These are phyloP conservation scores for Hypocreales sp. DNA, from an alignment of 2,329 filamentous ascomycete genomes.

Conservation along the genomic window DNA sequence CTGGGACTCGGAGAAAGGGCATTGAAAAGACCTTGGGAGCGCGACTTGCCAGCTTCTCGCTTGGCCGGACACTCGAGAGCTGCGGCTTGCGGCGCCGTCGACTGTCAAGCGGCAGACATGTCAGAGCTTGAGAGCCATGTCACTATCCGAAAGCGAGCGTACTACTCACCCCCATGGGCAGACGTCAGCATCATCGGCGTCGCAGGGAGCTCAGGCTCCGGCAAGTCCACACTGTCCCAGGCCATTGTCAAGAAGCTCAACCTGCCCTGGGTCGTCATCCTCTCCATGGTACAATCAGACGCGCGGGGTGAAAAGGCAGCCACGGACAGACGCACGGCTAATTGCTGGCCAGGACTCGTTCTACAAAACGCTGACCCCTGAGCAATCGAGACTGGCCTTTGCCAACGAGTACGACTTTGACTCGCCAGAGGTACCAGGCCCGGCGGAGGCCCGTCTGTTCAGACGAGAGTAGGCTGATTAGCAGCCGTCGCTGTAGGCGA, in stretches of 20 bases:
- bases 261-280: constrained; percentile 92
- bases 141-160: constrained; percentile 42
- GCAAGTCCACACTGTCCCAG: constrained; percentile 86
- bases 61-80: no score
- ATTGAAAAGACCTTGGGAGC: no score
- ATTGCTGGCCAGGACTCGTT: constrained; percentile 66
- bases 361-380: constrained; percentile 75
- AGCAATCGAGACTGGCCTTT: constrained; percentile 69
- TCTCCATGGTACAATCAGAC: constrained; percentile 88
- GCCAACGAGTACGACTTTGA: constrained; percentile 93
- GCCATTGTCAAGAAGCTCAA: constrained; percentile 83
- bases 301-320: no score
- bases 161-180: constrained; percentile 91
- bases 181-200: constrained; percentile 94
- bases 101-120: constrained; percentile 8
- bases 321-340: no score
- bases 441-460: no score
- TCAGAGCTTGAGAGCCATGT: constrained; percentile 23
- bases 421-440: constrained; percentile 48
- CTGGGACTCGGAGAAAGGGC: no score
- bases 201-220: constrained; percentile 83
- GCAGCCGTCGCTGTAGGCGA: constrained; percentile 48
- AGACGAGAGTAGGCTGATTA: no score
- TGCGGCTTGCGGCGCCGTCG: no score
- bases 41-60: no score